phyloP scores from a whole-genome alignment of 1,139 yeast genomes.

The Debaryomycetaceae sp. region DNA sequence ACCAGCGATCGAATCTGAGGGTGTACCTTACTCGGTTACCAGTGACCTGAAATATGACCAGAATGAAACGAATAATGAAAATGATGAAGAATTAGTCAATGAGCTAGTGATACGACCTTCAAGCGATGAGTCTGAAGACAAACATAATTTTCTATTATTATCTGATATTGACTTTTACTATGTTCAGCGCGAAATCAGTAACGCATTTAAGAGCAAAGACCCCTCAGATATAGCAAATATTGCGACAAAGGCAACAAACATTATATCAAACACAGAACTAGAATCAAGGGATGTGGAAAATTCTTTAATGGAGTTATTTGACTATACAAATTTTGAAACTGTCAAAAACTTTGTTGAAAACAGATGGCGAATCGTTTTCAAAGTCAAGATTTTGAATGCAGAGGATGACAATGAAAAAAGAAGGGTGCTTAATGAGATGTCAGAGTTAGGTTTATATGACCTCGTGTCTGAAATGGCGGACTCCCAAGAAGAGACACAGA shows the following conservation, averaged over 20 bases:
- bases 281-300: slow-evolving; percentile 48
- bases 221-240: slow-evolving; percentile 13
- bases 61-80: slow-evolving; percentile 8
- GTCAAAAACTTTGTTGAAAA: slow-evolving; percentile 51
- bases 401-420: slow-evolving; percentile 30
- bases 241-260: slow-evolving; percentile 13
- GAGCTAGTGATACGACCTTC: slow-evolving; percentile 2
- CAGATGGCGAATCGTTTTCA: slow-evolving; percentile 53
- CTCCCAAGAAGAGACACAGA: slow-evolving; percentile 5
- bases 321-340: slow-evolving; percentile 48
- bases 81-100: slow-evolving; percentile 2
- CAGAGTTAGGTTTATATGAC: slow-evolving; percentile 16
- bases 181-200: slow-evolving; percentile 19
- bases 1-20: slow-evolving; percentile 21
- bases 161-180: slow-evolving; percentile 21
- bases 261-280: slow-evolving; percentile 16
- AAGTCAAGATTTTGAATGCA: slow-evolving; percentile 41
- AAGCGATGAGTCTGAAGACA: slow-evolving; percentile 6
- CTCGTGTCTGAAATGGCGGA: slow-evolving; percentile 25
- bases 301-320: slow-evolving; percentile 48
- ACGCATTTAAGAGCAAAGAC: slow-evolving; percentile 11
- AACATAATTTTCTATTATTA: slow-evolving; percentile 10
- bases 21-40: slow-evolving; percentile 16
- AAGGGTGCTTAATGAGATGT: slow-evolving; percentile 18
- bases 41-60: slow-evolving; percentile 12